phyloP scores from a whole-genome alignment of 352 stramenopile genomes.

The Pythium aristosporum region DNA sequence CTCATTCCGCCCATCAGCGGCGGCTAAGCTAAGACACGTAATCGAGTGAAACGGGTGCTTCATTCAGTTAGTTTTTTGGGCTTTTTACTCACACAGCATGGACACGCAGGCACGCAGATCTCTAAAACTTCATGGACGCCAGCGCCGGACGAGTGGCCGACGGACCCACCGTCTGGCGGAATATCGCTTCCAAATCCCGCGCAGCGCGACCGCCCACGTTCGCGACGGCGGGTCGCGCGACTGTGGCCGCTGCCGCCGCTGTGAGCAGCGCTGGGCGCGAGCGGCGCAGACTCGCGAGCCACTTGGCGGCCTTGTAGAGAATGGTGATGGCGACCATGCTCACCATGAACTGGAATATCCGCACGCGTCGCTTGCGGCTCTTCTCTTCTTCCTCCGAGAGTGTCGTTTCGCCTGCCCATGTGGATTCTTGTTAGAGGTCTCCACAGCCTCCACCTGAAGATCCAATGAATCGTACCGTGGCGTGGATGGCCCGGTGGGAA shows the following conservation, averaged over 20 bases:
- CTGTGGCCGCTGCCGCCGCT: constrained; percentile 2
- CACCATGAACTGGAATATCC: constrained; percentile 80
- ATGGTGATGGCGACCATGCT: constrained; percentile 50
- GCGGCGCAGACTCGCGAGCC: constrained; percentile 48
- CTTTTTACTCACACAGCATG: not conserved
- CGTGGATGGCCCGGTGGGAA: constrained; percentile 75
- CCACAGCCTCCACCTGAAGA: not conserved
- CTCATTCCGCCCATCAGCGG: constrained; percentile 83
- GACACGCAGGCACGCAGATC: no score
- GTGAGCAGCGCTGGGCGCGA: constrained; percentile 38
- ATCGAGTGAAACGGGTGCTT: not conserved
- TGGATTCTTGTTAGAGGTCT: not conserved
- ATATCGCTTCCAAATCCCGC: constrained; percentile 67
- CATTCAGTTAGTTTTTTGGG: not conserved
- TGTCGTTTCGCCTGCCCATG: constrained; percentile 40
- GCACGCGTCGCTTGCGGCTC: constrained; percentile 64
- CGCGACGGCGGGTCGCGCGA: not conserved
- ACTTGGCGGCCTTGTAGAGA: constrained; percentile 62
- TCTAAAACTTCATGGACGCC: constrained; percentile 22
- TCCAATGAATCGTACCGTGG: constrained; percentile 38
- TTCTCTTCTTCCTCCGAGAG: constrained; percentile 71
- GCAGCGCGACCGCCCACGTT: constrained; percentile 16
- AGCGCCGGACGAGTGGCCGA: constrained; percentile 6
- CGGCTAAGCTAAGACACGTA: constrained; percentile 21
- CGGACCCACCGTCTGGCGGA: constrained; percentile 51